Evolutionary conservation across 306 rosid genomes (phyloP).

Genomic region (Glycine soja): DNA sequence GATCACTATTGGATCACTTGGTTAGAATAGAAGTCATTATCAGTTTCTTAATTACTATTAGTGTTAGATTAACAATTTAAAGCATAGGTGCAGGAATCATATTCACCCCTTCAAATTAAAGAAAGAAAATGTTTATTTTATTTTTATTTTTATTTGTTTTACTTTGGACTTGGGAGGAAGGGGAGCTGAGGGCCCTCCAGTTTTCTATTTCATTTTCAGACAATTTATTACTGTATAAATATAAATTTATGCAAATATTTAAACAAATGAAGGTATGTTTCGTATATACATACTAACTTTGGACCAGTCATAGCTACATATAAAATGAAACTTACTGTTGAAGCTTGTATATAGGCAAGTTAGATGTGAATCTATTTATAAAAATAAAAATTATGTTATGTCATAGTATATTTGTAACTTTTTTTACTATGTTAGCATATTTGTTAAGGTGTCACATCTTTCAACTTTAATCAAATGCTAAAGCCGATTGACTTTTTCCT

Average conservation of each 20-base stretch:
- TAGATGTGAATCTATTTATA: not conserved
- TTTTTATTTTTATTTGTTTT: not conserved
- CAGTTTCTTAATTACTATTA: too few species aligned
- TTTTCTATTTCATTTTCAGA: not conserved
- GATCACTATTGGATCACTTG: too few species aligned
- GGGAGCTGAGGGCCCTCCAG: not conserved
- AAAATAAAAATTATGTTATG: not conserved
- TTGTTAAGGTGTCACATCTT: not conserved
- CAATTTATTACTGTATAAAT: not conserved
- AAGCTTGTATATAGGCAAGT: not conserved
- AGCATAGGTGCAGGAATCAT: not conserved
- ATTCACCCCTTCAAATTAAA: not conserved
- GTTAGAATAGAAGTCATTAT: too few species aligned
- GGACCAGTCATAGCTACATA: not conserved
- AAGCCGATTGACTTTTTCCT: not conserved
- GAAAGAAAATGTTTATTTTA: not conserved
- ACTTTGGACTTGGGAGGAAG: slow-evolving; percentile 11
- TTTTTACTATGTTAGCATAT: not conserved
- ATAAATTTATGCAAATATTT: not conserved
- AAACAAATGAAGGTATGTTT: not conserved
- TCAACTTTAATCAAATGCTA: not conserved
- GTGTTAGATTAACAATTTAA: not conserved
- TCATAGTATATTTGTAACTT: not conserved
- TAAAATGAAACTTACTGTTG: not conserved
- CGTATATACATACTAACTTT: not conserved